Base-by-base conservation (phyloP, 2,329 filamentous ascomycete genomes). In the Exophiala sp. region DNA sequence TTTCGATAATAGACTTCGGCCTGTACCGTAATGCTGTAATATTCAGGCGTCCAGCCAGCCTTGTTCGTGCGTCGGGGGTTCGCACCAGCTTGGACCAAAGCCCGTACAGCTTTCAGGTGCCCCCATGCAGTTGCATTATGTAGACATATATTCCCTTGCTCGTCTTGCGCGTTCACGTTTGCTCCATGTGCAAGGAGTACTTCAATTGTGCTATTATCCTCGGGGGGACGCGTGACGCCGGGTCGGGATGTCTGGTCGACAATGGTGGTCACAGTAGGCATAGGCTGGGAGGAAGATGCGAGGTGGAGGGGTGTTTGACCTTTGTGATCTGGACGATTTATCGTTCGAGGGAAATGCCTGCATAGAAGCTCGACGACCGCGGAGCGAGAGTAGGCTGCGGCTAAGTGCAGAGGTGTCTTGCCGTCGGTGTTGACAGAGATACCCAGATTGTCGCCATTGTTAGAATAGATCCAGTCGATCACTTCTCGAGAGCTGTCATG, bases 41-140 rank as follows among this genome's bases (percentile, higher is more conserved):
- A 83, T n/a, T 91, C 79, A 0, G 91, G 87, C 1, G 85, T 91
- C 88, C 90, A 95, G 66, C 83, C 86, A 76, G 86, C 89, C 2
- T 83, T 74, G 66, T 95, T 95, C 62, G 79, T 78, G 51, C 82
- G 82, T 50, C 86, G 78, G 0, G 88, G 82, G 62, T 91, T 86
- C 0, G 90, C 89, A 9, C 90, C 90, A 0, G 88, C 88, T 2
- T 87, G 84, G 10, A 95, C 77, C 49, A 95, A 75, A 34, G 90
- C 87, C 40, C 90, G 78, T 50, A 95, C 72, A 0, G 89, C 87
- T 50, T 91, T 83, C 42, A 95, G 71, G 62, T 92, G 87, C 1
- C 90, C 90, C 64, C 88, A 88, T 42, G 87, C 87, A 65, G 85
- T 89, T 10, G 91, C 91, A 72, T 94, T 91, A 71, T 95, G 90